These are phyloP conservation scores for Gossypium rotundifolium DNA, from an alignment of 345 rosid species.

Conservation along the genomic window DNA sequence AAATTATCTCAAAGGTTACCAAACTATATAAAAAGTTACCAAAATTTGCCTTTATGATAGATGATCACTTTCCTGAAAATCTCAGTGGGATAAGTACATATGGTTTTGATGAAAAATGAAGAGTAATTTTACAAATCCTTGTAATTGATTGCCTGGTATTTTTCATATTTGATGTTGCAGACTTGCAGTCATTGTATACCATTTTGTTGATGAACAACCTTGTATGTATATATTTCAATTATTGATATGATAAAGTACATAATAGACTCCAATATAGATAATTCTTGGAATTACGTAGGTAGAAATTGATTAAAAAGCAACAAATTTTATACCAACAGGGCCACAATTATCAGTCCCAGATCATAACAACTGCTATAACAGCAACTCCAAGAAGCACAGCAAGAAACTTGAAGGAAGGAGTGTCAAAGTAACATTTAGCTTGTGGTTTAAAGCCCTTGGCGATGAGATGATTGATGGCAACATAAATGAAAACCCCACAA, in stretches of 20 bases:
- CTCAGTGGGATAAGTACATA: too few species aligned
- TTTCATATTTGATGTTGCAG: background rate
- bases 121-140: background rate
- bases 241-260: background rate
- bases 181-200: background rate
- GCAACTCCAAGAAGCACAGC: slow-evolving; percentile 67
- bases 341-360: slow-evolving; percentile 44
- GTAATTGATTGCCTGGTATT: background rate
- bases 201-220: background rate
- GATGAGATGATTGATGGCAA: slow-evolving; percentile 80
- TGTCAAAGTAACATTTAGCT: slow-evolving; percentile 38
- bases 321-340: background rate
- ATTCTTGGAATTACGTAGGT: background rate
- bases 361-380: slow-evolving; percentile 72
- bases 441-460: slow-evolving; percentile 71
- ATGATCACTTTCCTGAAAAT: too few species aligned
- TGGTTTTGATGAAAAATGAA: too few species aligned
- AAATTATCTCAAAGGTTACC: too few species aligned
- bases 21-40: too few species aligned
- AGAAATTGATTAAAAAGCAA: background rate
- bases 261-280: background rate
- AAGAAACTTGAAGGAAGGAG: slow-evolving; percentile 62
- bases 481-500: slow-evolving; percentile 77
- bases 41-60: too few species aligned
- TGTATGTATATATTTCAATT: background rate